Conservation (phyloP, 768 basidiomycete genomes). For the Boletus patriciae region DNA sequence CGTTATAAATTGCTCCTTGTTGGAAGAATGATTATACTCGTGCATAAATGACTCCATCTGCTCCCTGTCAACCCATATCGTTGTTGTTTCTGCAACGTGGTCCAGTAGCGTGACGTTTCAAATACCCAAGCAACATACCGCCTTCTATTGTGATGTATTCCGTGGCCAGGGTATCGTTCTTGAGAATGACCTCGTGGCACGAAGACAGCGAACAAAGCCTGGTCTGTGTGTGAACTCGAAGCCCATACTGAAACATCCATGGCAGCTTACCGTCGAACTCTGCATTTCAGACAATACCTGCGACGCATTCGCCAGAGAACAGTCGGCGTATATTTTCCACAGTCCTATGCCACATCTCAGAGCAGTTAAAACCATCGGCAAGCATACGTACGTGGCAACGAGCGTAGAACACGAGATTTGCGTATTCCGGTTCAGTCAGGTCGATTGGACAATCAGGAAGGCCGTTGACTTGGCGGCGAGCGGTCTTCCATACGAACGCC, state of each 20-base stretch:
- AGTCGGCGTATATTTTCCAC: slow-evolving; percentile 4
- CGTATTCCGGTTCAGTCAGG: slow-evolving; percentile 45
- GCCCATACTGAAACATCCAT: not conserved
- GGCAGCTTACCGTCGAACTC: not conserved
- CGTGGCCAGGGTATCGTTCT: not conserved
- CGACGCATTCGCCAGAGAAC: slow-evolving; percentile 14
- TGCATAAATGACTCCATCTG: not conserved
- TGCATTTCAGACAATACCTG: slow-evolving; percentile 16
- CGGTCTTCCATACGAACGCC: slow-evolving; percentile 25
- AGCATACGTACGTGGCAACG: slow-evolving; percentile 20
- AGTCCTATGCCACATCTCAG: slow-evolving; percentile 5
- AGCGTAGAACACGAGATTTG: slow-evolving; percentile 30
- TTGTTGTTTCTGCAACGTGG: not conserved
- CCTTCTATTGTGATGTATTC: not conserved
- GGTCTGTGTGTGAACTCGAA: not conserved
- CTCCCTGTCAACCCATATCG: slow-evolving; percentile 5
- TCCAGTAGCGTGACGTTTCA: not conserved
- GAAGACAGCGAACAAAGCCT: not conserved
- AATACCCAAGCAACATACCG: not conserved
- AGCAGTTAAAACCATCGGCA: not conserved
- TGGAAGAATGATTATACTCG: not conserved
- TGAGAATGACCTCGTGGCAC: not conserved
- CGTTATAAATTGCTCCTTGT: not conserved
- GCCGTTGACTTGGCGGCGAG: slow-evolving; percentile 32
- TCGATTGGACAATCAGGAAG: slow-evolving; percentile 46